phyloP scores from a whole-genome alignment of 352 stramenopile species.

The Globisporangium canariense region DNA sequence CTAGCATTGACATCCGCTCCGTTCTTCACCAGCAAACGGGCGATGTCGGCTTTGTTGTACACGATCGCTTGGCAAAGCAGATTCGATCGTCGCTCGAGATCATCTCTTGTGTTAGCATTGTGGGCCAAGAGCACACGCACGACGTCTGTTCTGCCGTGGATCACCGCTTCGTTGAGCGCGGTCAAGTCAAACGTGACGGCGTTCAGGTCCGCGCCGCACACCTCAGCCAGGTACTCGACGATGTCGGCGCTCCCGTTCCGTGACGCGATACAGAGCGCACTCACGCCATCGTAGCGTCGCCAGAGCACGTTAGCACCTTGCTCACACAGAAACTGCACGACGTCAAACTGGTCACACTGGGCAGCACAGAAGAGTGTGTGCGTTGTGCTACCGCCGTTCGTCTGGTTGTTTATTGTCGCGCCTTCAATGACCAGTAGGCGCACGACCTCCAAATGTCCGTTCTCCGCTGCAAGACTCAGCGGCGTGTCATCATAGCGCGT shows the following conservation, averaged over 20 bases:
- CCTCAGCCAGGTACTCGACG: conserved; percentile 6
- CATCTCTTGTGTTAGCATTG: not conserved
- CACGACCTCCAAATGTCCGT: not conserved
- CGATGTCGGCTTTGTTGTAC: no score
- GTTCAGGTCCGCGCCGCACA: not conserved
- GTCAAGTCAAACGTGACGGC: not conserved
- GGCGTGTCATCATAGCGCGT: not conserved
- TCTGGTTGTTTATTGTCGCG: not conserved
- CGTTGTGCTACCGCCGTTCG: not conserved
- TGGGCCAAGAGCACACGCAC: not conserved
- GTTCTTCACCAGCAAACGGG: no score
- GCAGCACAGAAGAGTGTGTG: not conserved
- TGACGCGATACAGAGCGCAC: not conserved
- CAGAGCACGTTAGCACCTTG: not conserved
- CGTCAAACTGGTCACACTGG: not conserved
- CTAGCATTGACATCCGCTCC: no score
- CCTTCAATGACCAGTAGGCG: not conserved
- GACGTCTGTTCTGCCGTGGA: not conserved
- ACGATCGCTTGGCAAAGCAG: not conserved
- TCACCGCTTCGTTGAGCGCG: not conserved
- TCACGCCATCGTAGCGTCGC: not conserved
- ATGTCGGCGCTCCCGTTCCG: not conserved
- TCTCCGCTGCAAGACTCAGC: not conserved
- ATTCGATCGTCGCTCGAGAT: not conserved
- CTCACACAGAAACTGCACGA: conserved; percentile 2